Percentiles rank a stretch among this genome's conserved stretches.
Conservation (phyloP, 148 eudicot genomes). For the Salicornia ramosissima region DNA sequence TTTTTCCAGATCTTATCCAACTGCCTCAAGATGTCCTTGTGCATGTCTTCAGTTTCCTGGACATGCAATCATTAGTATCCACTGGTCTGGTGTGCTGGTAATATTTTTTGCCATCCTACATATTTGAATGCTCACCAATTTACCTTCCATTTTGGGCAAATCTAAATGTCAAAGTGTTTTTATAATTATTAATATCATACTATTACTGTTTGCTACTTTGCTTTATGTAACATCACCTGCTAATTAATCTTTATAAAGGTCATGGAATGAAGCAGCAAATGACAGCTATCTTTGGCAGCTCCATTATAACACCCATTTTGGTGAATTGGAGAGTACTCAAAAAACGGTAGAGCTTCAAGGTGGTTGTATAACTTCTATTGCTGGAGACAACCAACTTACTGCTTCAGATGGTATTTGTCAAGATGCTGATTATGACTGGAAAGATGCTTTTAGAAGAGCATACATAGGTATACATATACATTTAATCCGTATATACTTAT, state of each 20-base stretch:
- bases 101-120: slow-evolving; percentile 7
- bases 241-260: slow-evolving; percentile 40
- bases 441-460: slow-evolving; percentile 46
- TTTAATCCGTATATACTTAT: neutral
- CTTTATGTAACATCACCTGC: neutral
- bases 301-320: slow-evolving; percentile 43
- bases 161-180: neutral
- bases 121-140: neutral
- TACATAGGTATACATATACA: slow-evolving; percentile 42
- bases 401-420: slow-evolving; percentile 17
- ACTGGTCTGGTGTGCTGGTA: slow-evolving; percentile 85
- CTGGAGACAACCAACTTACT: slow-evolving; percentile 13
- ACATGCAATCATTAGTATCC: slow-evolving; percentile 57
- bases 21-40: slow-evolving; percentile 74
- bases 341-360: slow-evolving; percentile 16
- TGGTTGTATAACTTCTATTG: no score
- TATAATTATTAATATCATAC: neutral
- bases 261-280: slow-evolving; percentile 69
- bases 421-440: slow-evolving; percentile 36
- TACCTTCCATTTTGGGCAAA: neutral
- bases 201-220: no score
- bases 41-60: slow-evolving; percentile 74
- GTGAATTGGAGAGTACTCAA: slow-evolving; percentile 17
- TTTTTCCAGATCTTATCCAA: slow-evolving; percentile 37
- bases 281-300: slow-evolving; percentile 65